Evolutionary conservation across 1,284 basidiomycete species (phyloP).

Genomic region (Athelia sp.): DNA sequence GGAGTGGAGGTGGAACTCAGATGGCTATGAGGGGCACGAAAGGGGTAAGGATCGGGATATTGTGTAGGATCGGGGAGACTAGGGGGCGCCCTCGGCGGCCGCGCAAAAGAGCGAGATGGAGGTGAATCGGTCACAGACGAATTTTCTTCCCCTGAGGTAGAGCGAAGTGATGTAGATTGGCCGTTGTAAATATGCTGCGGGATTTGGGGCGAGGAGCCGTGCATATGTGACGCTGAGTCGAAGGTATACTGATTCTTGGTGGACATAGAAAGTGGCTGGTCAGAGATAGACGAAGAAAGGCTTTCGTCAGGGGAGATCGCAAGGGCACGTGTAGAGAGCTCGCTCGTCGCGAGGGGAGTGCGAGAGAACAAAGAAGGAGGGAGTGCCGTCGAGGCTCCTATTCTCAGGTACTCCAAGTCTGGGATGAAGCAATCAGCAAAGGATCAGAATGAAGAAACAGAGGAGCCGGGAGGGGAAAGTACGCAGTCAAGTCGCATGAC

Average conservation of each 20-base stretch:
- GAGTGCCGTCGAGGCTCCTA: slow-evolving; percentile 15
- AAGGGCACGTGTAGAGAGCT: slow-evolving; percentile 22
- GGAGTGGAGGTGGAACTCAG: slow-evolving; percentile 34
- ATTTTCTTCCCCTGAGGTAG: slow-evolving; percentile 34
- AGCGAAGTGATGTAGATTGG: slow-evolving; percentile 14
- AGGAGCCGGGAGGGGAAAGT: too few species aligned
- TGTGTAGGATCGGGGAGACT: slow-evolving; percentile 57
- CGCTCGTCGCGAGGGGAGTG: slow-evolving; percentile 21
- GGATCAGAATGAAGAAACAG: too few species aligned
- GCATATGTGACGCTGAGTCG: neutral
- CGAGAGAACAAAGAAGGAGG: slow-evolving; percentile 28
- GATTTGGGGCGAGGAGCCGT: neutral
- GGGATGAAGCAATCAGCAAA: too few species aligned
- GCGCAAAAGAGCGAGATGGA: slow-evolving; percentile 34
- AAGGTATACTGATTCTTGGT: slow-evolving; percentile 1
- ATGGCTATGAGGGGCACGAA: slow-evolving; percentile 38
- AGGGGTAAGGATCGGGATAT: slow-evolving; percentile 51
- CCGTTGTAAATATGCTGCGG: neutral
- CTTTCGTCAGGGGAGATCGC: slow-evolving; percentile 11
- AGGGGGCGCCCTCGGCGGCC: slow-evolving; percentile 39
- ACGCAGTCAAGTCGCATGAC: too few species aligned
- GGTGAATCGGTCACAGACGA: slow-evolving; percentile 31
- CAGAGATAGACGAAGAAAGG: slow-evolving; percentile 5
- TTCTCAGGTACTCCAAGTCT: too few species aligned
- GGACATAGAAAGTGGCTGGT: neutral